A percentile compares a stretch with the other conserved stretches of the same genome.
These are phyloP conservation scores for Tetrahymena malaccensis DNA, from an alignment of 73 alveolate species.

Conservation along the genomic window DNA sequence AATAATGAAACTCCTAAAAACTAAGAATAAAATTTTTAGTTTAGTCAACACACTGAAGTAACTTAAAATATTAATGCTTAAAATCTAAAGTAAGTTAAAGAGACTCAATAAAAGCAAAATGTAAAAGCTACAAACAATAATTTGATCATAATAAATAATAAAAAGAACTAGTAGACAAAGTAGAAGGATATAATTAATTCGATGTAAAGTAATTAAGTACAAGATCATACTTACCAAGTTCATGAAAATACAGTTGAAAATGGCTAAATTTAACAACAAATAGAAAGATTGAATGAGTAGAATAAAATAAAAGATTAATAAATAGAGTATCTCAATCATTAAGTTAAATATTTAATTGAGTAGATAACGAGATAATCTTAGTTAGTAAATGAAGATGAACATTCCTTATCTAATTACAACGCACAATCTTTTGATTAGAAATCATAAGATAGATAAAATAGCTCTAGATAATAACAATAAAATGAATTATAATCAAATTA, in stretches of 20 bases:
- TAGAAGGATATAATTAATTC: neutral
- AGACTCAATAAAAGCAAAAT: neutral
- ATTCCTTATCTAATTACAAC: neutral
- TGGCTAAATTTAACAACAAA: neutral
- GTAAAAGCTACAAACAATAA: neutral
- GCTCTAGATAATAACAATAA: neutral
- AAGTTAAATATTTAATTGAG: neutral
- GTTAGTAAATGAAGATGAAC: neutral
- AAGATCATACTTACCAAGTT: neutral
- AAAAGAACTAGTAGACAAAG: neutral
- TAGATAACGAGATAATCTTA: neutral
- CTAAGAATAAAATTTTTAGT: neutral
- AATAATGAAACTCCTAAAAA: neutral
- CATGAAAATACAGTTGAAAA: neutral
- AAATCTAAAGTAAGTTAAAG: neutral
- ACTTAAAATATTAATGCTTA: neutral
- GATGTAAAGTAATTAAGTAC: neutral
- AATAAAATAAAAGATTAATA: neutral
- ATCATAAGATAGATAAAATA: neutral
- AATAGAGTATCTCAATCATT: neutral
- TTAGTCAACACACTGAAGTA: neutral
- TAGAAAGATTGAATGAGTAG: neutral
- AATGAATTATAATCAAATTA: neutral
- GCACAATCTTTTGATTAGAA: neutral
- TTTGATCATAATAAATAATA: neutral